Base-by-base conservation (phyloP, 495 filamentous ascomycete genomes). In the Penicillium chermesinum region DNA sequence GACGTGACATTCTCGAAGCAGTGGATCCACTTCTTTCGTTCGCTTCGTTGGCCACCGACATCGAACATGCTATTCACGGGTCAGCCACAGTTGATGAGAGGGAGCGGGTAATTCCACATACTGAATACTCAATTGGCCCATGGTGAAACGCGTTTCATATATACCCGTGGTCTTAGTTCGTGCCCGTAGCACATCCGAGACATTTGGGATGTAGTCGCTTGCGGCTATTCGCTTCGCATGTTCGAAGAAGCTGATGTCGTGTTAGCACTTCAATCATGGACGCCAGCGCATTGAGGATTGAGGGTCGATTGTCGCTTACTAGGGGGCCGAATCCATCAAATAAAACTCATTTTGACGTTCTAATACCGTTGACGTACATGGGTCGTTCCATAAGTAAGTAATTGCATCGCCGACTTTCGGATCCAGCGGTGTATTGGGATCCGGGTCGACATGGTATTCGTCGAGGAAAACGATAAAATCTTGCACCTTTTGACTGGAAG, bases 1-100 rank as follows among this genome's bases (percentile, higher is more conserved):
- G 93, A 98, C 8, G 93, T 98, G 54, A 98, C 93, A 54, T 96
- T 96, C 65, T 98, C 93, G 64, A 98, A 98, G 74, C 93, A 98
- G 71, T 98, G 93, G 59, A 98, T 98, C 93, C 93, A 98, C 70
- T 98, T 98, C 72, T 98, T 98, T 44, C 93, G 82, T 65, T 98
- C 93, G 65, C 90, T 96, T 55, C 93, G 76, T 71, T 98, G 93
- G 25, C 93, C 93, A 48, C 93, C 93, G 16, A 98, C 93, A 65
- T 98, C 93, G 63, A 98, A 98, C 93, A 98, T 98, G 75, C 90
- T 96, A 53, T 50, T 57, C 40, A 36, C 43, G 20, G 12, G 41
- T 66, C 40, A 62, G 53, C 14, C 6, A 44, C 34, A 17, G 33
- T 22, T 12, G n/a, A 44, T 9, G 5, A 16, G n/a, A 22, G 19